Conservation (phyloP, 148 eudicot genomes). For the Chenopodium album region DNA sequence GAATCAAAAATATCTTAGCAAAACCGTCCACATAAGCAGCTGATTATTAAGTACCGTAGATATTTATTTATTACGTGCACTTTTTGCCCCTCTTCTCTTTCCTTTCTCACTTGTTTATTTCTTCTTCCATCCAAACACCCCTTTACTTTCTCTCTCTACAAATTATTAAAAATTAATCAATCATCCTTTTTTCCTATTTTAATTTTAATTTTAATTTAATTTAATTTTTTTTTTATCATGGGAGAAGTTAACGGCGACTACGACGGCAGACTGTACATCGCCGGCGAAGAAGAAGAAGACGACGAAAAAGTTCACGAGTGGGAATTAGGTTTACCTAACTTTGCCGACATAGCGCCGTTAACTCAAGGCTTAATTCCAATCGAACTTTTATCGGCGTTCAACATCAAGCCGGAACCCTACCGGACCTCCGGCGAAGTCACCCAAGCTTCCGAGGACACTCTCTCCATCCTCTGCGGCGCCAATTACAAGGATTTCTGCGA, state of each 20-base stretch:
- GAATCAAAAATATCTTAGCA: slow-evolving; percentile 21
- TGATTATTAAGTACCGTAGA: neutral
- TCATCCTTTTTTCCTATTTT: neutral
- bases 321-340: slow-evolving; percentile 31
- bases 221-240: slow-evolving; percentile 17
- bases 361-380: slow-evolving; percentile 24
- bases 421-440: slow-evolving; percentile 28
- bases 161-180: neutral
- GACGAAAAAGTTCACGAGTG: slow-evolving; percentile 31
- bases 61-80: slow-evolving; percentile 1
- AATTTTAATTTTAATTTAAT: no score
- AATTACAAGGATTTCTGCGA: slow-evolving; percentile 1
- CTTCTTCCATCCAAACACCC: slow-evolving; percentile 2
- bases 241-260: slow-evolving; percentile 19
- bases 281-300: slow-evolving; percentile 6
- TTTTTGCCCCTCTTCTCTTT: neutral
- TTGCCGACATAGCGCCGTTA: slow-evolving; percentile 33
- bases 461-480: slow-evolving; percentile 14
- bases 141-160: slow-evolving; percentile 24
- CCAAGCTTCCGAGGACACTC: slow-evolving; percentile 20
- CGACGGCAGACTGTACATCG: slow-evolving; percentile 1
- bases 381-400: slow-evolving; percentile 27
- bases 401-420: slow-evolving; percentile 30
- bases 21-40: slow-evolving; percentile 20
- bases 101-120: neutral